A percentile compares a stretch with the other conserved stretches of the same genome.
These are phyloP conservation scores for Kazachstania taianensis DNA, from an alignment of 805 yeast genomes.

Conservation along the genomic window DNA sequence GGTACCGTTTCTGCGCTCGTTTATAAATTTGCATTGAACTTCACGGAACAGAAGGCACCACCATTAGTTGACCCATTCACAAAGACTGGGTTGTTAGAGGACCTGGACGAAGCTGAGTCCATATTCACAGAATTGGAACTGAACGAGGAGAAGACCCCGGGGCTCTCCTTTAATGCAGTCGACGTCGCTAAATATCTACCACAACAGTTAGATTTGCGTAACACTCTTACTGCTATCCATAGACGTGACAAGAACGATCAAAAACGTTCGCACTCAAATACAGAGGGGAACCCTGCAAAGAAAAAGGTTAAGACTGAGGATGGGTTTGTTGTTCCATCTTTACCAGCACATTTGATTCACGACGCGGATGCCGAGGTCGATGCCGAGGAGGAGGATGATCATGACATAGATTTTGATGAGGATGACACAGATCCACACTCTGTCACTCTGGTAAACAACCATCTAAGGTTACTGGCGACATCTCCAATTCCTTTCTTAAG, in stretches of 20 bases:
- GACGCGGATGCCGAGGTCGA: slow-evolving; percentile 15
- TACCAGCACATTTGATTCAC: slow-evolving; percentile 17
- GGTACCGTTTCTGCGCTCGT: slow-evolving; percentile 61
- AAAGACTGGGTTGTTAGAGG: slow-evolving; percentile 42
- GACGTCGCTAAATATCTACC: slow-evolving; percentile 37
- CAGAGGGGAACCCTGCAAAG: slow-evolving; percentile 6
- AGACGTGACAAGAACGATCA: slow-evolving; percentile 24
- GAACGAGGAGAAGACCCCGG: slow-evolving; percentile 29
- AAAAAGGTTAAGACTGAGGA: slow-evolving; percentile 37
- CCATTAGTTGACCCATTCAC: slow-evolving; percentile 32
- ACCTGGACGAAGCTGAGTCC: slow-evolving; percentile 32
- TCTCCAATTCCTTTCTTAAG: slow-evolving; percentile 48
- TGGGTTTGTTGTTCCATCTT: slow-evolving; percentile 26
- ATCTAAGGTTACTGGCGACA: slow-evolving; percentile 53
- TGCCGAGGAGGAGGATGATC: slow-evolving; percentile 22
- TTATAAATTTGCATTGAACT: slow-evolving; percentile 45
- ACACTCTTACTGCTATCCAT: slow-evolving; percentile 33
- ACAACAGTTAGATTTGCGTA: slow-evolving; percentile 34
- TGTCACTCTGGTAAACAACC: slow-evolving; percentile 41
- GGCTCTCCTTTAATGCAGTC: slow-evolving; percentile 32
- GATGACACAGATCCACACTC: slow-evolving; percentile 26
- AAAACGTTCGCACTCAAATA: slow-evolving; percentile 26
- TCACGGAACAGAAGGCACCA: slow-evolving; percentile 50
- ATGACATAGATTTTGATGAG: slow-evolving; percentile 29
- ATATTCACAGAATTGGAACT: slow-evolving; percentile 19